These are phyloP conservation scores for Hansenula lynferdii DNA, from an alignment of 1,139 yeast species.

Conservation along the genomic window DNA sequence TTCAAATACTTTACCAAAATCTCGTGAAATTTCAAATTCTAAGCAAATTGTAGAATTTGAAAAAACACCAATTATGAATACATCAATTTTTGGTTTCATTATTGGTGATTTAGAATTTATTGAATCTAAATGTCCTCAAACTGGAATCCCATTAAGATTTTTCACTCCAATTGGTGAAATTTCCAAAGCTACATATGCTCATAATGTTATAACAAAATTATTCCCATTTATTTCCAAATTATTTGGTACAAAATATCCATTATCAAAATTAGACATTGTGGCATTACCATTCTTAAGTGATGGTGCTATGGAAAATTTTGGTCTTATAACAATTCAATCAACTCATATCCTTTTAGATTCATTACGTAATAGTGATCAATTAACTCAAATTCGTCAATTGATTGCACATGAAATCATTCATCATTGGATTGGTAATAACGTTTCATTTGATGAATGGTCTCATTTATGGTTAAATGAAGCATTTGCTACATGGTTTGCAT, in stretches of 20 bases:
- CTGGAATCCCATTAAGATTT: conserved; percentile 40
- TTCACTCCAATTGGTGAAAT: conserved; percentile 54
- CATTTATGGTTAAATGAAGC: conserved; percentile 71
- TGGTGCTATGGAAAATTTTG: conserved; percentile 81
- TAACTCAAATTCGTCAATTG: conserved; percentile 43
- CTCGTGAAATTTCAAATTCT: conserved; percentile 21
- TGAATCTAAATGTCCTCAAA: conserved; percentile 28
- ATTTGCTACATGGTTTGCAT: conserved; percentile 67
- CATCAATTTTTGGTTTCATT: conserved; percentile 62
- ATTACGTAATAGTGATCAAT: conserved; percentile 20
- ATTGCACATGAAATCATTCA: conserved; percentile 69
- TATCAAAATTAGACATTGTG: conserved; percentile 58
- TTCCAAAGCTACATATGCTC: conserved; percentile 38
- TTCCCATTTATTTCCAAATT: conserved; percentile 40
- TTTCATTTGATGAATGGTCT: conserved; percentile 63
- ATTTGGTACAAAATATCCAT: conserved; percentile 45
- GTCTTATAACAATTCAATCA: conserved; percentile 54
- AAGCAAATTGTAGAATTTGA: conserved; percentile 38
- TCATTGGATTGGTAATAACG: conserved; percentile 71
- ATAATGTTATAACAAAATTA: conserved; percentile 39
- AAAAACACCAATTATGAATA: conserved; percentile 51
- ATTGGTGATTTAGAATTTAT: conserved; percentile 59
- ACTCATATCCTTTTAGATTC: conserved; percentile 42
- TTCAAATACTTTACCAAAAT: conserved; percentile 37
- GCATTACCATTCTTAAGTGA: conserved; percentile 67